Evolutionary conservation across 2,329 filamentous ascomycete species (phyloP), one percentile per base, ranked within the genome.

Genomic region (Exserohilum rostratum): DNA sequence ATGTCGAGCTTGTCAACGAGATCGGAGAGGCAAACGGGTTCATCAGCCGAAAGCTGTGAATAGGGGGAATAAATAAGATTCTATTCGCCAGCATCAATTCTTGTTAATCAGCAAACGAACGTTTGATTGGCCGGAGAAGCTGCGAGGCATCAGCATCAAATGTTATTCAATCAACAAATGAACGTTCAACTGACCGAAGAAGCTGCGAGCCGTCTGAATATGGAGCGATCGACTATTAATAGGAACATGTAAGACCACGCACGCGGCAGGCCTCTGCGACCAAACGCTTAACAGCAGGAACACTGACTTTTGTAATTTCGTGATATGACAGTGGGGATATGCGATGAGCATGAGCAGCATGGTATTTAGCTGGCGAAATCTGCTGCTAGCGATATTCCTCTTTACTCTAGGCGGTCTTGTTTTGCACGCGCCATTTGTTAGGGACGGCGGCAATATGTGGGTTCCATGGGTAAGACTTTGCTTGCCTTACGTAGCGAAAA

Each of bases 211-310:
- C 15, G 27, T 27, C 18, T 35, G 12, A 17, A 46, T 27, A 30
- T 25, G 31, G n/a, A 18, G 22, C 11, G 5, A 39, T 22, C 9
- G 27, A 35, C 64, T 60, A 66, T 65, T 65, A 25, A 43, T 22
- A 39, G 29, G 29, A 20, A 2, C 17, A 25, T 15, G 13, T 38
- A 37, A 52, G 46, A 44, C 42, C 42, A 33, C 34, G 55, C 62
- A 65, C 58, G 62, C 64, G 57, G 40, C 34, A 43, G 33, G 52
- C 35, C 22, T 33, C 12, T 27, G 17, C n/a, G 25, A 40, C 13
- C 12, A n/a, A 30, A 38, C 15, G 40, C 39, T 44, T 43, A 22
- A 13, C 34, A 33, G 20, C 20, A 52, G 51, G 34, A 46, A 50
- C 39, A 40, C 50, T 43, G 45, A 49, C 46, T 40, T 3, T 38